Percentiles rank a stretch among this genome's conserved stretches.
phyloP scores from a whole-genome alignment of 352 stramenopile species.

The Ochromonadaceae sp. region DNA sequence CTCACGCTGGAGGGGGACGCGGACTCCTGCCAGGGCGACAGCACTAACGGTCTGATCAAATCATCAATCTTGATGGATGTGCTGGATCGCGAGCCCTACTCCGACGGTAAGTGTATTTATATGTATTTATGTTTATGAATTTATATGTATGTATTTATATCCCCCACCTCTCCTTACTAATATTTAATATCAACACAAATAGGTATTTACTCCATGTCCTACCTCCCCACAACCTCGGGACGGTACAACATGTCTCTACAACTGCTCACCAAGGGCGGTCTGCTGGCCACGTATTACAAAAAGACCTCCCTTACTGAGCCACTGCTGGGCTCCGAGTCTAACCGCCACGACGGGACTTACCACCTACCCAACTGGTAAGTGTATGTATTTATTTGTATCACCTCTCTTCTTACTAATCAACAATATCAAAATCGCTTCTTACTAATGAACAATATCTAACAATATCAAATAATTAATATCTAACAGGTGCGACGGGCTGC shows the following conservation, averaged over 20 bases:
- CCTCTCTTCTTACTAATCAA: no score
- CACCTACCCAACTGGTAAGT: slow-evolving; percentile 12
- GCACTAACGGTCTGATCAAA: neutral
- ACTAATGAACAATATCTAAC: no score
- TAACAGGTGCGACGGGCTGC: slow-evolving; percentile 12
- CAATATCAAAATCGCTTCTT: no score
- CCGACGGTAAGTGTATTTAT: no score
- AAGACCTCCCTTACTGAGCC: slow-evolving; percentile 61
- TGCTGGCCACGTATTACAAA: slow-evolving; percentile 71
- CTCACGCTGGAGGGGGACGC: slow-evolving; percentile 39
- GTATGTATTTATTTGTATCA: no score
- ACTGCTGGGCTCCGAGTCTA: slow-evolving; percentile 32
- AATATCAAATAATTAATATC: no score
- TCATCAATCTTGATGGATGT: slow-evolving; percentile 36
- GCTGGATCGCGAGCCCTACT: slow-evolving; percentile 47
- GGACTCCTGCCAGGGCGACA: slow-evolving; percentile 1
- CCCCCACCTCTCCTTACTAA: no score
- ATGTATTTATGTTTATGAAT: no score
- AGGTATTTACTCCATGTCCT: slow-evolving; percentile 52
- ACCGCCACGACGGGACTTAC: neutral
- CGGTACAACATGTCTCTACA: slow-evolving; percentile 53
- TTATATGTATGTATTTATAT: no score
- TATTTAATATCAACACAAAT: no score
- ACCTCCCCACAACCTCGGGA: slow-evolving; percentile 55
- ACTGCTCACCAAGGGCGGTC: slow-evolving; percentile 54